Evolutionary conservation across 805 yeast species (phyloP).

Genomic region (Metschnikowia henanensis): DNA sequence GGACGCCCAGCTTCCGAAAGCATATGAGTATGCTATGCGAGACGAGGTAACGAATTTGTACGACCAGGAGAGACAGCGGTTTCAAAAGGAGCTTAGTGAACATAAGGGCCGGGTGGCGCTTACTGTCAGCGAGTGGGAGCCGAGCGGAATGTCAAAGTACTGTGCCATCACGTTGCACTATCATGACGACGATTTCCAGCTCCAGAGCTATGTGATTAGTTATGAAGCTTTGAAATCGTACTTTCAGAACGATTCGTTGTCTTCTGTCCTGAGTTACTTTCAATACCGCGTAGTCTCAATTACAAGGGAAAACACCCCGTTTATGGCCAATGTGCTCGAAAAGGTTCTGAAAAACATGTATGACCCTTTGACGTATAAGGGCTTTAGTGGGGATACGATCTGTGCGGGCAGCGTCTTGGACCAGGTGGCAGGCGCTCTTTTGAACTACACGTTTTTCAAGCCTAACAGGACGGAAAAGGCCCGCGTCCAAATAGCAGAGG

Average conservation of each 20-base stretch:
- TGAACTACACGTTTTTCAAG: background rate
- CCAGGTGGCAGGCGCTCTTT: background rate
- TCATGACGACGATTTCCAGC: background rate
- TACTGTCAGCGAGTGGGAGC: too few relatives aligned
- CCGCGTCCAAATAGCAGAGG: background rate
- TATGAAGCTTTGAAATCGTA: background rate
- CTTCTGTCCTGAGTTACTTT: too few relatives aligned
- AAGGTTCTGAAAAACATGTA: background rate
- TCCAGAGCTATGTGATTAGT: background rate
- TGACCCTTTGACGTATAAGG: background rate
- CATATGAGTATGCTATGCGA: too few relatives aligned
- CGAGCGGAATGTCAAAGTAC: too few relatives aligned
- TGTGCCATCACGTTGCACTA: background rate
- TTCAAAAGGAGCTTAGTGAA: too few relatives aligned
- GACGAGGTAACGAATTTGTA: too few relatives aligned
- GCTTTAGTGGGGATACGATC: background rate
- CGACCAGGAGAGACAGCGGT: too few relatives aligned
- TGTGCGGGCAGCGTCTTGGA: background rate
- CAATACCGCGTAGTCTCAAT: background rate
- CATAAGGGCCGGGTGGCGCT: too few relatives aligned
- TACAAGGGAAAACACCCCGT: background rate
- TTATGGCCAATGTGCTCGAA: background rate
- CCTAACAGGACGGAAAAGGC: background rate
- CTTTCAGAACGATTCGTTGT: too few relatives aligned
- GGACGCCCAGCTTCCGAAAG: too few relatives aligned